A percentile compares a stretch with the other conserved stretches of the same genome.
Evolutionary conservation across 352 stramenopile species (phyloP).

Genomic region (Phytophthora sansomeana): DNA sequence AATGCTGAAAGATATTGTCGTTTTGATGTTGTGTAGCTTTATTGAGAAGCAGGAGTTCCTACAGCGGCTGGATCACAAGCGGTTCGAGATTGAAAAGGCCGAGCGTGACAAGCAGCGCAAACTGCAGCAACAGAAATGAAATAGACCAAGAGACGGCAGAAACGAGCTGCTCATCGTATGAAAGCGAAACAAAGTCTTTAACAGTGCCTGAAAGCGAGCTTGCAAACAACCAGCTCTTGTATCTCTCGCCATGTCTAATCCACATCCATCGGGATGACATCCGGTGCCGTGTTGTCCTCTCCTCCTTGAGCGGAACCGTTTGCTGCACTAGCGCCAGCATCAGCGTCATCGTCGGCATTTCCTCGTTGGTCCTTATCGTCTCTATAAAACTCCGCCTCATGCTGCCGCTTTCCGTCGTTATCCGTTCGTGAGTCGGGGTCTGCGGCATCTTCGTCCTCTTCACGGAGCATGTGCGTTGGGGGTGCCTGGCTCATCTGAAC

Average conservation of each 20-base stretch:
- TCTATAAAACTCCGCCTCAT: conserved; percentile 81
- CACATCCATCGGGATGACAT: conserved; percentile 82
- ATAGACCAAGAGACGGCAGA: conserved; percentile 21
- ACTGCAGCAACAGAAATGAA: conserved; percentile 48
- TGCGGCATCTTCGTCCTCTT: conserved; percentile 78
- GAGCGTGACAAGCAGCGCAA: conserved; percentile 83
- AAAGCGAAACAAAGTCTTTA: conserved; percentile 11
- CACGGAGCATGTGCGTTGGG: conserved; percentile 63
- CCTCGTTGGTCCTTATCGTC: conserved; percentile 75
- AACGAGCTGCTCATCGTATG: conserved; percentile 14
- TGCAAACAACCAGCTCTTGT: neutral
- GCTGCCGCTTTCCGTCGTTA: conserved; percentile 69
- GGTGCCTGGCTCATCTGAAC: conserved; percentile 81
- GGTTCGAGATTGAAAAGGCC: conserved; percentile 91
- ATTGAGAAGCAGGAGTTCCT: conserved; percentile 97
- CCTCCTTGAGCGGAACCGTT: conserved; percentile 34
- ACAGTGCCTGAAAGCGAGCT: neutral
- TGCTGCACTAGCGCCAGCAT: conserved; percentile 32
- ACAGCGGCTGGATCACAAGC: conserved; percentile 85
- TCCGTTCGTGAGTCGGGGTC: conserved; percentile 70
- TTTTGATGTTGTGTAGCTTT: conserved; percentile 57
- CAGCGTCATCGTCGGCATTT: conserved; percentile 54
- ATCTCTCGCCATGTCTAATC: conserved; percentile 46
- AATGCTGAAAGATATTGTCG: neutral
- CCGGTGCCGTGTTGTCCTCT: conserved; percentile 61